Percentiles rank a stretch among this genome's conserved stretches.
phyloP scores from a whole-genome alignment of 2,329 filamentous ascomycete species.

The Penicillium sp. region DNA sequence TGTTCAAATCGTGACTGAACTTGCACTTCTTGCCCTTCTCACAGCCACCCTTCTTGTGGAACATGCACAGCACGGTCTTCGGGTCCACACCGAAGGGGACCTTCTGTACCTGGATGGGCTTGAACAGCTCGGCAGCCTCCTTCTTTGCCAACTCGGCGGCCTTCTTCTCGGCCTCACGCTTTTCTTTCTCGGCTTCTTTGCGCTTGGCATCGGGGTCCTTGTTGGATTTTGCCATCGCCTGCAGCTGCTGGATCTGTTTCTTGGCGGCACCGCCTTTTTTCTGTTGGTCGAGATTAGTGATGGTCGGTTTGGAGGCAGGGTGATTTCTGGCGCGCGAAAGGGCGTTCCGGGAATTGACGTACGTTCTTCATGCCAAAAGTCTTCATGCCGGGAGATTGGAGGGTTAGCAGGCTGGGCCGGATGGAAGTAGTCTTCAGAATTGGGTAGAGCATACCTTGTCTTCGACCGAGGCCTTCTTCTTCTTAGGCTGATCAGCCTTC shows the following conservation, averaged over 20 bases:
- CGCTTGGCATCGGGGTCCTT: conserved; percentile 86
- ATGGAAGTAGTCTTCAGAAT: conserved; percentile 7
- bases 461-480: conserved; percentile 62
- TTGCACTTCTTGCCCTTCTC: conserved; percentile 99
- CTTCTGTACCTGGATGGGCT: conserved; percentile 94
- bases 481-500: conserved; percentile 48
- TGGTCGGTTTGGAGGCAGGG: conserved; percentile 3
- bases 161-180: conserved; percentile 82
- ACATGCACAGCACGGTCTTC: conserved; percentile 95
- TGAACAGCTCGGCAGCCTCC: conserved; percentile 81
- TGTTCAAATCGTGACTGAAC: conserved; percentile 86
- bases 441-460: conserved; percentile 63
- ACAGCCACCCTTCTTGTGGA: conserved; percentile 95
- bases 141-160: conserved; percentile 82
- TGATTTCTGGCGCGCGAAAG: conserved; percentile 4
- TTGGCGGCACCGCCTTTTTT: conserved; percentile 94
- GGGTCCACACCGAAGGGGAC: conserved; percentile 97
- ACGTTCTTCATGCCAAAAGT: conserved; percentile 99
- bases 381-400: conserved; percentile 34
- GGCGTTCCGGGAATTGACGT: conserved; percentile 30
- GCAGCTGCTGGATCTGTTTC: conserved; percentile 84
- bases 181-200: conserved; percentile 65
- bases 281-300: conserved; percentile 34
- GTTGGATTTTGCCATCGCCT: conserved; percentile 69
- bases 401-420: conserved; percentile 17